phyloP scores from a whole-genome alignment of 805 yeast species.

The Myxozyma geophila region DNA sequence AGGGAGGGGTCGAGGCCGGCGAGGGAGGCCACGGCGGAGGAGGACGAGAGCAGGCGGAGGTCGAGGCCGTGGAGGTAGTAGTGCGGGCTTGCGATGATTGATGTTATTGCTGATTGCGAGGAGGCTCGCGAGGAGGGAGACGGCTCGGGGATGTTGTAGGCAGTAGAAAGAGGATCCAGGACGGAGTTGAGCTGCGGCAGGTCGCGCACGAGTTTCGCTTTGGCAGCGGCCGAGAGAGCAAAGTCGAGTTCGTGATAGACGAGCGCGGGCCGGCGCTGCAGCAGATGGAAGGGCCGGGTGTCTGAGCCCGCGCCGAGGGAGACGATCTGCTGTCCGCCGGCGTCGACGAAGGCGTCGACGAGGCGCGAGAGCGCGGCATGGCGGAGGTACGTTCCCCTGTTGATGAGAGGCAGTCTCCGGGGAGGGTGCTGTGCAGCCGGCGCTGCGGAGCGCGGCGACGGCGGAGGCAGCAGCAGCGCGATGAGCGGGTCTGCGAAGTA shows the following conservation, averaged over 20 bases:
- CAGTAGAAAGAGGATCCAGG: not conserved
- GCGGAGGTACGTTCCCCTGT: constrained; percentile 58
- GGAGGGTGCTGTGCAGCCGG: constrained; percentile 29
- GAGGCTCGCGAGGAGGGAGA: not conserved
- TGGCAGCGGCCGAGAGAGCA: constrained; percentile 56
- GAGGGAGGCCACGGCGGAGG: constrained; percentile 6
- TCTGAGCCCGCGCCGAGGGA: constrained; percentile 86
- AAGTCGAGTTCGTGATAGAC: constrained; percentile 69
- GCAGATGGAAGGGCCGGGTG: constrained; percentile 59
- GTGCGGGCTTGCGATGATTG: constrained; percentile 38
- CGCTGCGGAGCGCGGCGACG: constrained; percentile 23
- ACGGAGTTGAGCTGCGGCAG: not conserved
- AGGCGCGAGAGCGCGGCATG: constrained; percentile 20
- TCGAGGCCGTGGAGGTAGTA: constrained; percentile 64
- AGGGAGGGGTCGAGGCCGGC: constrained; percentile 40
- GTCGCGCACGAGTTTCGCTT: constrained; percentile 53
- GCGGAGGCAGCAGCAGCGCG: constrained; percentile 34
- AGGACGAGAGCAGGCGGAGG: constrained; percentile 49
- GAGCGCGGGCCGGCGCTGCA: constrained; percentile 39
- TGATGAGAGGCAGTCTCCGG: constrained; percentile 61
- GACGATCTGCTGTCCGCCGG: constrained; percentile 52
- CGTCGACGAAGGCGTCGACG: constrained; percentile 13
- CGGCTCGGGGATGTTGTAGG: constrained; percentile 8
- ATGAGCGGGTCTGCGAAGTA: constrained; percentile 54
- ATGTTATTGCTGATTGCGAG: not conserved